Conservation (phyloP, 176 grass and related monocot genomes). For the Eragrostis nindensis region DNA sequence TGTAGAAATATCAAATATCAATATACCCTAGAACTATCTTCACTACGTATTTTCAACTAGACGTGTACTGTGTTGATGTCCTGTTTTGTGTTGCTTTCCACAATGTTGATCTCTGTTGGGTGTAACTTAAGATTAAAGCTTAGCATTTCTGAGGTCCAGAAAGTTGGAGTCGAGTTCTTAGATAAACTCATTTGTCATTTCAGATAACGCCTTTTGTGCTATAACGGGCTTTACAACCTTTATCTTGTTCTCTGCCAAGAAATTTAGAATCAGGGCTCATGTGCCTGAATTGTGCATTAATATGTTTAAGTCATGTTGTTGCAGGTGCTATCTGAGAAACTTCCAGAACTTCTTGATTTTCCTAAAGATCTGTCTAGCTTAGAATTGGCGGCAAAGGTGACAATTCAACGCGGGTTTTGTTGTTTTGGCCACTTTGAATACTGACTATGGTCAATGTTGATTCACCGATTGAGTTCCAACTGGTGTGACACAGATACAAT, state of each 20-base stretch:
- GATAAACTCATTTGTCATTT: not conserved
- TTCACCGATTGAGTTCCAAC: conserved; percentile 33
- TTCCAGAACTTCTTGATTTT: conserved; percentile 97
- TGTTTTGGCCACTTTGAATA: conserved; percentile 29
- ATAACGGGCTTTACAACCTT: conserved; percentile 20
- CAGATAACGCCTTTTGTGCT: not conserved
- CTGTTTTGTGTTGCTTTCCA: conserved; percentile 21
- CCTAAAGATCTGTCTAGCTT: conserved; percentile 87
- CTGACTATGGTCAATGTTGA: not conserved
- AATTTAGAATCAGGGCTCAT: conserved; percentile 9
- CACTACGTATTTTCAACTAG: conserved; percentile 4
- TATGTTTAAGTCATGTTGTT: conserved; percentile 29
- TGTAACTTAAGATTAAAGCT: conserved; percentile 7
- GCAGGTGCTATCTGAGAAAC: conserved; percentile 94
- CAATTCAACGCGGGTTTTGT: not conserved
- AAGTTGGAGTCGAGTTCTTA: not conserved
- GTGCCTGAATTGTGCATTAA: conserved; percentile 23
- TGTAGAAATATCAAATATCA: not conserved
- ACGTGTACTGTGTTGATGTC: conserved; percentile 2
- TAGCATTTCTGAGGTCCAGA: conserved; percentile 1
- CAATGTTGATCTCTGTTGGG: conserved; percentile 19
- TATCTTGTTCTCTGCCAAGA: not conserved
- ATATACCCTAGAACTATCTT: not conserved
- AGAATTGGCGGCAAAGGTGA: conserved; percentile 88
- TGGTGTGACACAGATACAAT: conserved; percentile 79